A percentile compares a stretch with the other conserved stretches of the same genome.
These are phyloP conservation scores for Carex arenaria DNA, from an alignment of 202 grass and related monocot genomes.

Conservation along the genomic window DNA sequence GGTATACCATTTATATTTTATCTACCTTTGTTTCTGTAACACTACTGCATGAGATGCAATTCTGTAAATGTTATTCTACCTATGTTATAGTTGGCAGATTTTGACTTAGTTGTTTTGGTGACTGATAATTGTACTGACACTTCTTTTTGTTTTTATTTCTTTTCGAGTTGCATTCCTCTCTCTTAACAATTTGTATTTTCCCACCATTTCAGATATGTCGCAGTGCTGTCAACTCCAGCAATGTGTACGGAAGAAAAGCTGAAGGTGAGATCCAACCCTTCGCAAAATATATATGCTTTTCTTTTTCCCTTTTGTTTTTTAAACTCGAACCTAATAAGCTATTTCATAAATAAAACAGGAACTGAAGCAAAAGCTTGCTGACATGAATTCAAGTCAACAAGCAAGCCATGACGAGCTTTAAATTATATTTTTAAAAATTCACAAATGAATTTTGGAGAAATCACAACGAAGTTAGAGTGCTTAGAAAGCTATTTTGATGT, in stretches of 20 bases:
- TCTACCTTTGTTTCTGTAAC: neutral
- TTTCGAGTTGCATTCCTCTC: neutral
- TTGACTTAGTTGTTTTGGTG: too few relatives aligned
- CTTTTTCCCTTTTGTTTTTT: neutral
- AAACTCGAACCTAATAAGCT: constrained; percentile 2
- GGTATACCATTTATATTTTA: neutral
- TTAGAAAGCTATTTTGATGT: constrained; percentile 1
- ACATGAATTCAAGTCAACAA: constrained; percentile 33
- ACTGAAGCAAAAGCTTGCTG: constrained; percentile 57
- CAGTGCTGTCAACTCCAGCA: constrained; percentile 74
- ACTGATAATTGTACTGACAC: neutral
- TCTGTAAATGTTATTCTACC: too few relatives aligned
- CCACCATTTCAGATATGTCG: constrained; percentile 53
- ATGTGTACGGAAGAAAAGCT: constrained; percentile 67
- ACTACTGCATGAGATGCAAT: neutral
- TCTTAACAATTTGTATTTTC: constrained; percentile 5
- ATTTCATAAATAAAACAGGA: constrained; percentile 50
- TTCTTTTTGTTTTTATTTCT: neutral
- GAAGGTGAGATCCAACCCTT: constrained; percentile 40
- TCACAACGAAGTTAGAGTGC: neutral
- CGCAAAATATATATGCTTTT: neutral
- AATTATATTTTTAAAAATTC: constrained; percentile 3
- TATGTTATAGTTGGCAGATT: neutral
- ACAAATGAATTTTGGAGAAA: constrained; percentile 5
- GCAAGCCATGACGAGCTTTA: constrained; percentile 66